Evolutionary conservation across 2,329 filamentous ascomycete species (phyloP).

Genomic region (Claviceps cyperi): DNA sequence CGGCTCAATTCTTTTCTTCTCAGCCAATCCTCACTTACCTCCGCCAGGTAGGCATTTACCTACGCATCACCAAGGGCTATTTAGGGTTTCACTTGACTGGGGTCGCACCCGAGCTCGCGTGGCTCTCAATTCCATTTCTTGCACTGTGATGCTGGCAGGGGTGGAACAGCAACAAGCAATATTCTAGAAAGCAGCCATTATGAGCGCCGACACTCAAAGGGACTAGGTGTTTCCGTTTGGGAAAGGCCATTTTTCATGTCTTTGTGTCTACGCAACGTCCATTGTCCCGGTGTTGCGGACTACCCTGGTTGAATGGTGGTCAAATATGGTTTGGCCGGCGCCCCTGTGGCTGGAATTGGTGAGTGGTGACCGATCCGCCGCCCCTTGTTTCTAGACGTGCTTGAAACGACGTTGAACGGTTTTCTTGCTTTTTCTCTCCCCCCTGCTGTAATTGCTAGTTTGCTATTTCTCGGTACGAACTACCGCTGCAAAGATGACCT

Average conservation of each 20-base stretch:
- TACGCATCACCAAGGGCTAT: not conserved
- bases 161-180: constrained; percentile 2
- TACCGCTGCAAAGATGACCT: too few species aligned
- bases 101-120: constrained; percentile 9
- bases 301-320: not conserved
- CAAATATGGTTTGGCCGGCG: not conserved
- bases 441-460: not conserved
- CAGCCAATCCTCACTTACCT: not conserved
- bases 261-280: not conserved
- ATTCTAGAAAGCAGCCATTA: not conserved
- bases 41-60: not conserved
- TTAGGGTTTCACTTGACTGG: constrained; percentile 2
- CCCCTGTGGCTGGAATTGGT: constrained; percentile 1
- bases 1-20: not conserved
- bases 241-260: not conserved
- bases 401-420: not conserved
- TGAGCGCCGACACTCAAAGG: not conserved
- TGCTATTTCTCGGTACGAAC: too few species aligned
- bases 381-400: not conserved
- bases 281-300: constrained; percentile 1
- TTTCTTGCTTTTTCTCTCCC: not conserved
- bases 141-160: not conserved
- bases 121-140: constrained; percentile 7
- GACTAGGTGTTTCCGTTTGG: not conserved
- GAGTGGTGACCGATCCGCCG: not conserved